phyloP scores from a whole-genome alignment of 345 rosid species.

The Brassica nigra region DNA sequence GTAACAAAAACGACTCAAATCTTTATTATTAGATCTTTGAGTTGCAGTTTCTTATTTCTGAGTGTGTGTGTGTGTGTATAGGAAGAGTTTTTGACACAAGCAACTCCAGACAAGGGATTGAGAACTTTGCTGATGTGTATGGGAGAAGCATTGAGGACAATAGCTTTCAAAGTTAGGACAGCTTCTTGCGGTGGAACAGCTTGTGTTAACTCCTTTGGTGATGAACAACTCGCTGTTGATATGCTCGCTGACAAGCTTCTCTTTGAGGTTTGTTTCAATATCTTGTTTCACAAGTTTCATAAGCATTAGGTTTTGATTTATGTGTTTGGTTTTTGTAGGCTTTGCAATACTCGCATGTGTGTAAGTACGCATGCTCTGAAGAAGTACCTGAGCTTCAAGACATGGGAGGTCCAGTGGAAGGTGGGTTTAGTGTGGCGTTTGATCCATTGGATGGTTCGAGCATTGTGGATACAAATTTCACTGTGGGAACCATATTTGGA shows the following conservation, averaged over 20 bases:
- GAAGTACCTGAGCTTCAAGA: slow-evolving; percentile 96
- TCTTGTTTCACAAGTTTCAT: neutral
- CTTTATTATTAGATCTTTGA: slow-evolving; percentile 13
- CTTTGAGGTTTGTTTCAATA: slow-evolving; percentile 55
- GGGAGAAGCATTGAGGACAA: slow-evolving; percentile 97
- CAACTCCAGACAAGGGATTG: slow-evolving; percentile 82
- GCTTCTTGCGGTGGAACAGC: slow-evolving; percentile 99
- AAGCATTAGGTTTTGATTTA: slow-evolving; percentile 13
- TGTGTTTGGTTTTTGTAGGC: slow-evolving; percentile 51
- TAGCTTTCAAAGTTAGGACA: slow-evolving; percentile 86
- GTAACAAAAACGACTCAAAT: slow-evolving; percentile 43
- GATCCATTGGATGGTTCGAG: slow-evolving; percentile 93
- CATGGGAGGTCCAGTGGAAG: slow-evolving; percentile 97
- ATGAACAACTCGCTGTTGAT: slow-evolving; percentile 98
- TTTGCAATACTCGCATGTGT: slow-evolving; percentile 83
- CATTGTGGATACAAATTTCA: slow-evolving; percentile 84
- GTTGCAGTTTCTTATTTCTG: neutral
- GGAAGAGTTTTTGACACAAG: slow-evolving; percentile 90
- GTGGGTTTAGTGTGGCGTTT: slow-evolving; percentile 91
- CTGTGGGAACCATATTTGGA: slow-evolving; percentile 92
- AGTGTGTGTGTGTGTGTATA: slow-evolving; percentile 27
- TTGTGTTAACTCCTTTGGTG: slow-evolving; percentile 90
- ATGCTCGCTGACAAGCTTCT: slow-evolving; percentile 93
- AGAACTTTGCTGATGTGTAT: slow-evolving; percentile 75
- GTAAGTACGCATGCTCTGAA: slow-evolving; percentile 96